These are phyloP conservation scores for Davidsoniella australis DNA, from an alignment of 2,329 filamentous ascomycete species.

Conservation along the genomic window DNA sequence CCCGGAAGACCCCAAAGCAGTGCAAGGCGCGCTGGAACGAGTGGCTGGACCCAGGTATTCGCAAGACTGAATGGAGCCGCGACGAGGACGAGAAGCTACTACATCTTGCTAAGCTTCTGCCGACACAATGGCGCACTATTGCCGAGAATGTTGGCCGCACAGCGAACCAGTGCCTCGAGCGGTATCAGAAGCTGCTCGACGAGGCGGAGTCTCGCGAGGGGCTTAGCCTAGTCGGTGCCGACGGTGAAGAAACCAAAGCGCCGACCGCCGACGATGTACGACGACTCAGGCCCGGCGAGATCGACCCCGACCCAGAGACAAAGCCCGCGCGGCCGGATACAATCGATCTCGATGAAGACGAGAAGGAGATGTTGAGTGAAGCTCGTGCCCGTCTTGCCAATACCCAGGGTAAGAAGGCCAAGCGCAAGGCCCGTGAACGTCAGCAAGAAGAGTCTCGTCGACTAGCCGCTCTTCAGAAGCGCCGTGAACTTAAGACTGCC, in stretches of 20 bases:
- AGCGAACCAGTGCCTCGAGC: slow-evolving; percentile 89
- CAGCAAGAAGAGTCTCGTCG: slow-evolving; percentile 89
- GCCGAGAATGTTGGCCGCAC: slow-evolving; percentile 92
- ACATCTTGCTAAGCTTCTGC: slow-evolving; percentile 95
- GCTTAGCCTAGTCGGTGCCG: slow-evolving; percentile 67
- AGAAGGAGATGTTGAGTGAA: slow-evolving; percentile 98
- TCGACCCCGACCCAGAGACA: slow-evolving; percentile 93
- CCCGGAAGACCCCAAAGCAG: slow-evolving; percentile 95
- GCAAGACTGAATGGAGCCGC: slow-evolving; percentile 97
- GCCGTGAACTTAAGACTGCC: slow-evolving; percentile 88
- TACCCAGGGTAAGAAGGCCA: slow-evolving; percentile 97
- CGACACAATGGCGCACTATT: slow-evolving; percentile 97
- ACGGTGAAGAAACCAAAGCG: slow-evolving; percentile 70
- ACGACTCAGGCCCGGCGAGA: slow-evolving; percentile 73
- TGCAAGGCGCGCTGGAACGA: slow-evolving; percentile 98
- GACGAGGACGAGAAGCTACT: slow-evolving; percentile 97
- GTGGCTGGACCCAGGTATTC: slow-evolving; percentile 95
- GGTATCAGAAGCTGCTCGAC: slow-evolving; percentile 90
- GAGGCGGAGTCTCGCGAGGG: slow-evolving; percentile 87
- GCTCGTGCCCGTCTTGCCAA: slow-evolving; percentile 91
- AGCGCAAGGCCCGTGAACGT: slow-evolving; percentile 87
- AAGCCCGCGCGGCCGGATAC: slow-evolving; percentile 92
- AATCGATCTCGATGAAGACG: slow-evolving; percentile 94
- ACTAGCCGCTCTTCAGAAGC: slow-evolving; percentile 80
- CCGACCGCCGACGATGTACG: slow-evolving; percentile 88